These are phyloP conservation scores for Fusarium multiceps DNA, from an alignment of 2,329 filamentous ascomycete species.

Conservation along the genomic window DNA sequence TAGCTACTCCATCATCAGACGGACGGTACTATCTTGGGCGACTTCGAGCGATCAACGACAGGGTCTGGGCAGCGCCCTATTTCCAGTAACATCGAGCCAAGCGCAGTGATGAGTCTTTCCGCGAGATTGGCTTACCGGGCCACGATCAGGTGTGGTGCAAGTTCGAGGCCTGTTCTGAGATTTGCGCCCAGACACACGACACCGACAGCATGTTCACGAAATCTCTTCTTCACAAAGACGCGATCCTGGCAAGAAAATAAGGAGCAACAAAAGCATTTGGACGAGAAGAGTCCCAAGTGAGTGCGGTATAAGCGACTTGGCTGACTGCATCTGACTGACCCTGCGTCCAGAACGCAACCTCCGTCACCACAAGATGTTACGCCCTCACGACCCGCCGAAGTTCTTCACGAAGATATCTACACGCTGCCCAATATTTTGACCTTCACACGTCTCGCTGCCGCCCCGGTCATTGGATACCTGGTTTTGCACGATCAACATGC, in stretches of 20 bases:
- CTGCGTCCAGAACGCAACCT: constrained; percentile 13
- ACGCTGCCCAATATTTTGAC: constrained; percentile 96
- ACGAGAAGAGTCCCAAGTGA: constrained; percentile 12
- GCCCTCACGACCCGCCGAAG: constrained; percentile 11
- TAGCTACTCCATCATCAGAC: neutral
- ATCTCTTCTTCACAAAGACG: constrained; percentile 41
- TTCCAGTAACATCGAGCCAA: constrained; percentile 10
- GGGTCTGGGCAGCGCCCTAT: constrained; percentile 14
- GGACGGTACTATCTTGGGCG: neutral
- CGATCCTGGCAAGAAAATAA: constrained; percentile 37
- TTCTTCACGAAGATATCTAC: constrained; percentile 85
- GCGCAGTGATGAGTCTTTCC: constrained; percentile 24
- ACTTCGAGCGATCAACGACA: constrained; percentile 13
- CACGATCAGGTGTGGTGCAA: constrained; percentile 14
- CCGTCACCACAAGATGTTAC: neutral
- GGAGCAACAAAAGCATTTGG: constrained; percentile 17
- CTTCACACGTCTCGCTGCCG: constrained; percentile 82
- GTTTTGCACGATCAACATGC: constrained; percentile 85
- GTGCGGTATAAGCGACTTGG: neutral
- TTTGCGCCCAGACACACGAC: constrained; percentile 13
- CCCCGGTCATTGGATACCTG: constrained; percentile 88
- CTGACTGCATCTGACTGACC: constrained; percentile 1
- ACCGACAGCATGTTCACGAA: constrained; percentile 12
- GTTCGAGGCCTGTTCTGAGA: constrained; percentile 12
- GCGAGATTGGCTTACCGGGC: constrained; percentile 32